These are phyloP conservation scores for Athelia sp. DNA, from an alignment of 1,284 basidiomycete genomes.

Conservation along the genomic window DNA sequence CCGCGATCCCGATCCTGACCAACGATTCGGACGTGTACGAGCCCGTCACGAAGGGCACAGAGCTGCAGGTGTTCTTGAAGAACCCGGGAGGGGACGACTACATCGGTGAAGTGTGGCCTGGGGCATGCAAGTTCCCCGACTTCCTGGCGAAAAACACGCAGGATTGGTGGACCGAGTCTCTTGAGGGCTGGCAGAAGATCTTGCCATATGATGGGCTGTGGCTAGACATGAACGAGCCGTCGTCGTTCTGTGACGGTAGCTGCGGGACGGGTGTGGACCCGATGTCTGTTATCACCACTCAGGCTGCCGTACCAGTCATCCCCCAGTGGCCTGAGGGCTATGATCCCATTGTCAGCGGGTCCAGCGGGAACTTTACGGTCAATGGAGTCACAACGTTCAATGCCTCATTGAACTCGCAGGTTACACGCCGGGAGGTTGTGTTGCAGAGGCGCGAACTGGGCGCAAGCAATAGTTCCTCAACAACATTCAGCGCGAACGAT, in stretches of 20 bases:
- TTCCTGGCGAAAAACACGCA: conserved; percentile 38
- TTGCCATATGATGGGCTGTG: conserved; percentile 44
- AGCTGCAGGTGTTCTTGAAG: conserved; percentile 53
- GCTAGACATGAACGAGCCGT: conserved; percentile 43
- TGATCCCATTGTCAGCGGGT: conserved; percentile 24
- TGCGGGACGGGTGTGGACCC: conserved; percentile 6
- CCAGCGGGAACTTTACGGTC: conserved; percentile 29
- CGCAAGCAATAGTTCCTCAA: conserved; percentile 3
- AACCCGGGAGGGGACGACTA: conserved; percentile 65
- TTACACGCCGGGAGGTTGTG: conserved; percentile 7
- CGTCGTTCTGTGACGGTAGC: conserved; percentile 15
- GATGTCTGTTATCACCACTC: conserved; percentile 4
- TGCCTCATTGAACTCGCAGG: background rate
- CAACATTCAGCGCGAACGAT: conserved; percentile 15
- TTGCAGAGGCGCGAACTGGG: conserved; percentile 12
- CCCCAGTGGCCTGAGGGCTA: conserved; percentile 24
- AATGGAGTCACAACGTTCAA: conserved; percentile 23
- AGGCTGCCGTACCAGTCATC: conserved; percentile 5
- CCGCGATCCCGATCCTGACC: conserved; percentile 27
- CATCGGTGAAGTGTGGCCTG: conserved; percentile 63
- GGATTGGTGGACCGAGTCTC: conserved; percentile 28
- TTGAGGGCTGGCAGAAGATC: conserved; percentile 32
- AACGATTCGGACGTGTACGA: conserved; percentile 37
- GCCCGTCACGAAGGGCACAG: conserved; percentile 35
- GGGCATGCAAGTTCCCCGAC: conserved; percentile 33